Conservation (phyloP, 495 filamentous ascomycete species). For the Aspergillus ostianus region DNA sequence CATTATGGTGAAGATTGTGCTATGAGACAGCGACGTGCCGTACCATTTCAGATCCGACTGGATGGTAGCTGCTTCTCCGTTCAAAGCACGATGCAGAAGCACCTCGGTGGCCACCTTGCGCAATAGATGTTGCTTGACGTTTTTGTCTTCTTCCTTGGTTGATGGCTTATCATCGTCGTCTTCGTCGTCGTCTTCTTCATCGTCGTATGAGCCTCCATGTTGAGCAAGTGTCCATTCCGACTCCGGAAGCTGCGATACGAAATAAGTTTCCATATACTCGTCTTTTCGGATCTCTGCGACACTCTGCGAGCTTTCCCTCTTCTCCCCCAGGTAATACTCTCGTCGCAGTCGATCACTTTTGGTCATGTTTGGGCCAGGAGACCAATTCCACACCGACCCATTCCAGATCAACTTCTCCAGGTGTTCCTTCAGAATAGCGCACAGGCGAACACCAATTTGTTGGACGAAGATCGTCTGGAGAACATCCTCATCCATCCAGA, state of each 20-base stretch:
- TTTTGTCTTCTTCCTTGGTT: conserved; percentile 30
- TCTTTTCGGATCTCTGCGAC: conserved; percentile 21
- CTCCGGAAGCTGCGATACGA: conserved; percentile 41
- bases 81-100: conserved; percentile 47
- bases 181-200: conserved; percentile 17
- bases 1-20: conserved; percentile 50
- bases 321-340: conserved; percentile 23
- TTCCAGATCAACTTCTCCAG: conserved; percentile 43
- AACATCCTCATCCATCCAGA: conserved; percentile 61
- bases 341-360: conserved; percentile 22
- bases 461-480: conserved; percentile 62
- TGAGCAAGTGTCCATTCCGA: conserved; percentile 13
- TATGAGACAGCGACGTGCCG: conserved; percentile 50
- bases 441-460: conserved; percentile 56
- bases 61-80: conserved; percentile 52
- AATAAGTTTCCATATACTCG: conserved; percentile 35
- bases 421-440: conserved; percentile 45
- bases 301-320: neutral
- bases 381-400: conserved; percentile 49
- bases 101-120: conserved; percentile 56
- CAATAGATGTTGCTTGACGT: conserved; percentile 53
- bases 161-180: conserved; percentile 7
- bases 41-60: conserved; percentile 56
- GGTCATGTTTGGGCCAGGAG: conserved; percentile 19
- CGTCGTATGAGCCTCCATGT: conserved; percentile 11